Evolutionary conservation across 2,329 filamentous ascomycete species (phyloP).

Genomic region (Pseudocercospora pini-densiflorae): DNA sequence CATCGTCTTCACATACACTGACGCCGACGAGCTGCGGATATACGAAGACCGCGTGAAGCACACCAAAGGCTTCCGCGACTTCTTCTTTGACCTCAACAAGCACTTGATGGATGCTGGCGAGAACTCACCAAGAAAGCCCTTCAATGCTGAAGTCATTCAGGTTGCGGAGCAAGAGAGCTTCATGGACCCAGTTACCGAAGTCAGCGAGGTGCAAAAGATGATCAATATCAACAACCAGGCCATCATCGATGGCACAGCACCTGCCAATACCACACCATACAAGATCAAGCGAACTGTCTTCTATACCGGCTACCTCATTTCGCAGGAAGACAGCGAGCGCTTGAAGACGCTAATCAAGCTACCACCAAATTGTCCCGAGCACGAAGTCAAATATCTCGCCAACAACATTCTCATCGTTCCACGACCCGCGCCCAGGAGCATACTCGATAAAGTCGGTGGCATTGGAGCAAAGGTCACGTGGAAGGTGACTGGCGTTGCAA

Average conservation of each 20-base stretch:
- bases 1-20: conserved; percentile 82
- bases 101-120: conserved; percentile 48
- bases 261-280: conserved; percentile 56
- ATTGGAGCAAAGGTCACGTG: conserved; percentile 82
- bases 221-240: conserved; percentile 82
- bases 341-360: conserved; percentile 72
- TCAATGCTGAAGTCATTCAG: conserved; percentile 81
- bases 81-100: conserved; percentile 78
- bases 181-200: conserved; percentile 78
- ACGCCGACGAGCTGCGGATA: conserved; percentile 77
- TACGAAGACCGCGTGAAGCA: conserved; percentile 69
- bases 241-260: conserved; percentile 53
- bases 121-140: conserved; percentile 58
- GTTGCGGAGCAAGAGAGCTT: conserved; percentile 76
- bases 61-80: conserved; percentile 82
- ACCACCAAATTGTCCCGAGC: conserved; percentile 64
- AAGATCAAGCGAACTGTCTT: conserved; percentile 85
- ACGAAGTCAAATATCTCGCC: conserved; percentile 78
- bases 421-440: conserved; percentile 70
- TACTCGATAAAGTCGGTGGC: conserved; percentile 84
- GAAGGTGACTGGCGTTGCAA: conserved; percentile 78
- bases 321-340: conserved; percentile 70
- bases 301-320: conserved; percentile 90
- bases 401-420: conserved; percentile 92
- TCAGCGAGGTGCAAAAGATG: conserved; percentile 84